Evolutionary conservation across 495 filamentous ascomycete species (phyloP), one percentile per base, ranked within the genome.

Genomic region (Aspergillus campestris): DNA sequence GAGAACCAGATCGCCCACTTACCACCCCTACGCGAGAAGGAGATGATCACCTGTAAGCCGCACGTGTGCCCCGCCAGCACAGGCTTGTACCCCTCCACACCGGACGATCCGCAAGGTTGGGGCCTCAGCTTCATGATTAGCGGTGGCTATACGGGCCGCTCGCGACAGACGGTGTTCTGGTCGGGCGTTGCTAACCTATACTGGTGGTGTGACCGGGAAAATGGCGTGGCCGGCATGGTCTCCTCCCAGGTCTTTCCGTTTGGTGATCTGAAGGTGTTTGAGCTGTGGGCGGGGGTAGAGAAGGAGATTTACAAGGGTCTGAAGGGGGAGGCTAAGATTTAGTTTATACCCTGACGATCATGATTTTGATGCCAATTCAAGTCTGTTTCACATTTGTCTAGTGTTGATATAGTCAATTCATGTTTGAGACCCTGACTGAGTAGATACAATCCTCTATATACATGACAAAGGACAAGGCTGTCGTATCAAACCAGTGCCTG

Each of bases 191-290:
- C 76, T 28, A 82, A 84, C 55, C 42, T 75, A 33, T 81, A 67
- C 49, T 83, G 79, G 79, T 83, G 76, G 77, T 66, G 61, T 32
- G 81, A 83, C 61, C 62, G 73, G 6, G 75, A 77, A 49, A 73
- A 66, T 33, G 79, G 79, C 5, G 64, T 84, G 40, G 80, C 65
- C 9, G 79, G 79, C 6, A 72, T 83, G 12, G 59, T 81, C 18
- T 73, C 63, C 31, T 60, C 60, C 28, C 80, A 84, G 64, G 72
- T 83, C 14, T 45, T 83, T 46, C 80, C 80, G 6, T 81, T 79
- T 62, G 70, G 41, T 15, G 56, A 55, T 41, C 9, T 10, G 3
- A 30, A 41, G 37, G 15, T 34, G 15, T 40, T 40, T 34, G 15
- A 47, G 8, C 33, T 47, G 38, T 47, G 18, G 37, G 29, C 28